A percentile compares a stretch with the other conserved stretches of the same genome.
Conservation (phyloP, 148 eudicot genomes). For the Persicaria maculosa region DNA sequence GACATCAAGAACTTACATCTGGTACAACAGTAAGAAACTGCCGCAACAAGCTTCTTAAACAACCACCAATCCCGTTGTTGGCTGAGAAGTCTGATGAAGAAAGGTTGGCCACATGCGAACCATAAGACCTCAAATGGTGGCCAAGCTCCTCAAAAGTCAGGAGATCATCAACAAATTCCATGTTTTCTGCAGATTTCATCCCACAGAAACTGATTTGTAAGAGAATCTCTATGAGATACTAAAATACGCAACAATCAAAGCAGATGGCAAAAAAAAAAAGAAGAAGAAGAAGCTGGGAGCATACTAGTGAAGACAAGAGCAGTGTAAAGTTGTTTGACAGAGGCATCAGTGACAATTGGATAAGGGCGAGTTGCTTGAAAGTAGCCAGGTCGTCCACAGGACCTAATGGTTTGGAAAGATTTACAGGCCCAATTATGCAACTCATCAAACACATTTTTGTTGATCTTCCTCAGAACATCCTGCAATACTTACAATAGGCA, state of each 20-base stretch:
- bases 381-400: conserved; percentile 33
- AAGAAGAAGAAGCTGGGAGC: conserved; percentile 9
- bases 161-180: conserved; percentile 90
- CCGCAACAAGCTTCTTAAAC: conserved; percentile 54
- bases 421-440: conserved; percentile 54
- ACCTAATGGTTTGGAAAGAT: conserved; percentile 45
- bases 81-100: conserved; percentile 70
- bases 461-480: conserved; percentile 62
- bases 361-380: conserved; percentile 37
- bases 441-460: conserved; percentile 45
- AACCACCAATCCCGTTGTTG: conserved; percentile 80
- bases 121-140: conserved; percentile 55
- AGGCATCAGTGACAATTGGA: conserved; percentile 45
- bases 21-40: conserved; percentile 44
- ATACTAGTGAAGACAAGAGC: conserved; percentile 80
- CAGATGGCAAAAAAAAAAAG: background rate
- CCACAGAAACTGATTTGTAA: background rate
- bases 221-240: conserved; percentile 3
- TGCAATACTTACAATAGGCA: conserved; percentile 23
- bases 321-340: conserved; percentile 44
- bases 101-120: conserved; percentile 78
- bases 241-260: background rate
- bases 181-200: conserved; percentile 42
- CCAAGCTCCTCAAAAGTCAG: conserved; percentile 80
- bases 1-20: conserved; percentile 48